Base-by-base conservation (phyloP, 768 basidiomycete species). In the Pluteus cervinus region DNA sequence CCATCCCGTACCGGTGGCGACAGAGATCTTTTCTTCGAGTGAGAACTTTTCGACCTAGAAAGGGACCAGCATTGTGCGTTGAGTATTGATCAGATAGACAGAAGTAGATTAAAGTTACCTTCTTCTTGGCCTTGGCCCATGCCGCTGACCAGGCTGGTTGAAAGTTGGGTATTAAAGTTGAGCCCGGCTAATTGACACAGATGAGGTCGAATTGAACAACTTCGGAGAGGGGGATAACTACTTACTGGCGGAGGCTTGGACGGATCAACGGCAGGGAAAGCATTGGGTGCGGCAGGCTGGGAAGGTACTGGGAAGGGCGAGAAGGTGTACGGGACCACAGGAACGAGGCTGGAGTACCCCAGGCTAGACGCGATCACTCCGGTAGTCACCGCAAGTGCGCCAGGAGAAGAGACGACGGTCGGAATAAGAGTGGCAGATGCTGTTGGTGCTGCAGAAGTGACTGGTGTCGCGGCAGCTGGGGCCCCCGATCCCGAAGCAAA, bases 1-100 rank as follows among this genome's bases (percentile, higher is more conserved):
- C 79, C 79, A 81, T n/a, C 78, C 78, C 1, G 81, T 69, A 26
- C 83, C 84, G 4, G 82, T 86, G 8, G 69, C 68, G 4, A 81
- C 55, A 33, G 69, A 77, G 6, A 75, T 73, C 51, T 85, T 86
- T 54, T 83, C 72, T 39, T 79, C 71, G 20, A 83, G 58, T 6
- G 76, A 68, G 37, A 75, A 73, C 10, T 47, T 46, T 2, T 70
- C 51, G 16, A 77, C 63, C 72, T 76, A 22, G 41, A 9, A 32
- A 30, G 25, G 30, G 22, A 24, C 24, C 24, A 22, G 29, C 10
- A 46, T 26, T 26, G 7, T 22, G n/a, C 21, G 18, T 17, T 26
- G 15, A 21, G 17, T 17, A 25, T 29, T 23, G 20, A 16, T 20
- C 15, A 39, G 33, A 18, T 15, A 12, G 21, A n/a, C 7, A 43